Conservation (phyloP, 2,329 filamentous ascomycete genomes). For the Talaromyces verruculosus region DNA sequence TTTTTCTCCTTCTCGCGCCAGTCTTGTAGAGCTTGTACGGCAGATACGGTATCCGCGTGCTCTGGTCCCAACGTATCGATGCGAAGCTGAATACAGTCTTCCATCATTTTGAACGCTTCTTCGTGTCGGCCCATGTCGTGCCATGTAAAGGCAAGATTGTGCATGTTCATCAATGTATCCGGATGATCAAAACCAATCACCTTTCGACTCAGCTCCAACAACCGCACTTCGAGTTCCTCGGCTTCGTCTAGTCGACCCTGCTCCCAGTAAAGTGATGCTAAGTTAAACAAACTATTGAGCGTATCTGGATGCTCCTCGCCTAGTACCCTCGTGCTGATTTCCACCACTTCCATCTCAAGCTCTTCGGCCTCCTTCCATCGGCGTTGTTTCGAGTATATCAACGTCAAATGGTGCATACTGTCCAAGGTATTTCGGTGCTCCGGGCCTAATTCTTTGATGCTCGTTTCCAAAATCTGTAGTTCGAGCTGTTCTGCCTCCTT, state of each 20-base stretch:
- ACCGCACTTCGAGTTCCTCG: background rate
- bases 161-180: slow-evolving; percentile 23
- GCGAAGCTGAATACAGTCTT: background rate
- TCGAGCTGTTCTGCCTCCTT: no score
- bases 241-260: slow-evolving; percentile 10
- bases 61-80: background rate
- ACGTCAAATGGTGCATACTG: slow-evolving; percentile 13
- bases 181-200: slow-evolving; percentile 11
- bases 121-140: background rate
- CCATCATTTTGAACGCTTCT: background rate
- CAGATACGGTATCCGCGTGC: background rate
- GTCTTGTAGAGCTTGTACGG: background rate
- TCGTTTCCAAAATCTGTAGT: no score
- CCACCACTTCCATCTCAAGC: slow-evolving; percentile 23
- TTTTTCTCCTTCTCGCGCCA: background rate
- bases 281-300: slow-evolving; percentile 23
- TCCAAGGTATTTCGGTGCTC: no score
- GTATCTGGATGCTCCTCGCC: slow-evolving; percentile 25
- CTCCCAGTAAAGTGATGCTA: slow-evolving; percentile 19
- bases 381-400: slow-evolving; percentile 21
- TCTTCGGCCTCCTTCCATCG: slow-evolving; percentile 26
- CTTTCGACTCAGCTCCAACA: background rate
- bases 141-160: slow-evolving; percentile 10
- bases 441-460: no score
- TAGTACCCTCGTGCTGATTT: slow-evolving; percentile 23